Base-by-base conservation (phyloP, 2,329 filamentous ascomycete genomes). In the Calonectria ilicicola region DNA sequence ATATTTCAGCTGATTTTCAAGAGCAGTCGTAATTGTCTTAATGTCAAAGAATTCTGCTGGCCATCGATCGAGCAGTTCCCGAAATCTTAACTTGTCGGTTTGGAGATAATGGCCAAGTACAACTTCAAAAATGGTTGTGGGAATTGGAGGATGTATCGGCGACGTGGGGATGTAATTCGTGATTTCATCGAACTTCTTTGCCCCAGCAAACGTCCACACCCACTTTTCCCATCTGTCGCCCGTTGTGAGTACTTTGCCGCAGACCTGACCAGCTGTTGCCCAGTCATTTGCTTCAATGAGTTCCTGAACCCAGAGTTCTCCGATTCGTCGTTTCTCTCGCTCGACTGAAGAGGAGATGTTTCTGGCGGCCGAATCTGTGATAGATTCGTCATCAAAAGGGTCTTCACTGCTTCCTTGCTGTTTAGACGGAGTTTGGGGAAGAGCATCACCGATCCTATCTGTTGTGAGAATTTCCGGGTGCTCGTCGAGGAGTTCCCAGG, bases 281-380 rank as follows among this genome's bases (percentile, higher is more conserved):
- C 97, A 99, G 73, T 96, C 89, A 10, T 91, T 89, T 0, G 90
- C 88, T 42, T 92, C 90, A 40, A 98, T 90, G 40, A 98, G 89
- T 79, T 98, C 94, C 73, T 96, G 92, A 40, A 99, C 89, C 97
- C 97, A 99, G 6, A 97, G 88, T 80, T 98, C 97, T 26, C 97
- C 97, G 70, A 99, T 94, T 2, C 95, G 91, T 40, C 94, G 90
- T 83, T 98, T 99, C 81, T 99, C 96, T 77, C 93, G 95, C 74
- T 97, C 94, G 0, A 93, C 91, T 0, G 91, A 90, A 0, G 93
- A 93, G 76, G 92, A 90, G 47, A 90, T 87, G 42, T 86, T 83
- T 67, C 85, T 88, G 49, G 87, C 87, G n/a, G 88, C 88, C 0
- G 91, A 91, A 53, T 93, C 91, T 1, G 91, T 88, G 2, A 82